Base-by-base conservation (phyloP, 2,329 filamentous ascomycete species). In the Colletotrichum viniferum region DNA sequence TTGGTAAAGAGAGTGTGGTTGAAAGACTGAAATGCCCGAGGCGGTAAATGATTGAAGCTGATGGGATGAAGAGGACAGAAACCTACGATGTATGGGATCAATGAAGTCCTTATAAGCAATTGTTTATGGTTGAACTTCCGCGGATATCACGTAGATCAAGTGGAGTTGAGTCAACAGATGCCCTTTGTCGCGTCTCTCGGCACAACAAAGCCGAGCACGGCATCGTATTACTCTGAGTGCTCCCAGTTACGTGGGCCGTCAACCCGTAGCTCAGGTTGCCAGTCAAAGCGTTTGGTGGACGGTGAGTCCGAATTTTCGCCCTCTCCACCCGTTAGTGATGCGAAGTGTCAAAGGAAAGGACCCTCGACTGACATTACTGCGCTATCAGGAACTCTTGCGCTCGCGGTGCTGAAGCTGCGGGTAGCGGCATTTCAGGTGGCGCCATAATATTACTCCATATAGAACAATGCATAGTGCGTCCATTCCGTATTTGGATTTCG, bases 251-350 rank as follows among this genome's bases (percentile, higher is more conserved):
- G 58, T 48, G 73, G 69, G 24, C 56, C 24, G 26, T 60, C 56
- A 34, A 38, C 4, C 28, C 56, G 30, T 73, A 38, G 69, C 30
- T 73, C 56, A 30, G 34, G 28, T 69, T 38, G 12, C 38, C 28
- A 38, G 69, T 32, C 63, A 69, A 58, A 52, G 69, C 73, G 28
- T 30, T 73, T 68, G 48, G 63, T 60, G 34, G 61, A 61, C 69
- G 43, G 63, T 73, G 34, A 73, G 73, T 10, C 70, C 58, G 69
- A 26, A 52, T 18, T 24, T 18, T 28, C 14, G 8, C 43, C 30
- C 16, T 36, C 16, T 68, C 28, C 65, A 48, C 32, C 32, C 10
- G 32, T 32, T 38, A 13, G 21, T 43, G 48, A 21, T 38, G 30
- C 7, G 24, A 28, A 72, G 71, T 63, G 28, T n/a, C 14, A 63